Conservation (phyloP, 2,329 filamentous ascomycete genomes). For the Aureobasidium sp. region DNA sequence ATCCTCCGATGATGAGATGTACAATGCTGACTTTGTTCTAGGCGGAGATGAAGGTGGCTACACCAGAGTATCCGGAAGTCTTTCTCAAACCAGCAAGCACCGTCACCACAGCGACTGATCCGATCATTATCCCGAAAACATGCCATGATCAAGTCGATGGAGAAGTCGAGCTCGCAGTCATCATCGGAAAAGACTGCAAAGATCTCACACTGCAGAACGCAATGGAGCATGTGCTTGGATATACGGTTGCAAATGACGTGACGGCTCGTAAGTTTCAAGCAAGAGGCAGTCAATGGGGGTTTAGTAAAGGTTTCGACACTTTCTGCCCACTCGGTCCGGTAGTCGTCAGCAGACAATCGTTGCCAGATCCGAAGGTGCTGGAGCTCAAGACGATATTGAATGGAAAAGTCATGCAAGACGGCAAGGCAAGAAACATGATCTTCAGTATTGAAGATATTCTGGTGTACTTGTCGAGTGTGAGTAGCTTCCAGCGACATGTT, state of each 20-base stretch:
- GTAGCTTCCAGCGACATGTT: conserved; percentile 9
- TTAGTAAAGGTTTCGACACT: conserved; percentile 64
- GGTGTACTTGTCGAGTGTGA: conserved; percentile 51
- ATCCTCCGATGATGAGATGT: no score
- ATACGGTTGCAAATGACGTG: conserved; percentile 63
- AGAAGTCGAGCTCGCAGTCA: conserved; percentile 36
- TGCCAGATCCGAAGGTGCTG: conserved; percentile 50
- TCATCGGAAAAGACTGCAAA: conserved; percentile 60
- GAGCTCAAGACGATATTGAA: conserved; percentile 54
- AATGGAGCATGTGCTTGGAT: conserved; percentile 58
- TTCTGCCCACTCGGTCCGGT: conserved; percentile 60
- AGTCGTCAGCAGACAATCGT: conserved; percentile 48
- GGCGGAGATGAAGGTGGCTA: conserved; percentile 6
- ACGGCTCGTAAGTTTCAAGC: conserved; percentile 61
- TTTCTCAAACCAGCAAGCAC: conserved; percentile 7
- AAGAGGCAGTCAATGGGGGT: conserved; percentile 62
- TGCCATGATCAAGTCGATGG: conserved; percentile 1
- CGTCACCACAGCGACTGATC: background rate
- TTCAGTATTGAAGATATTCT: conserved; percentile 42
- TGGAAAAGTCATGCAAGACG: conserved; percentile 51
- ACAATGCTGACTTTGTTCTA: background rate
- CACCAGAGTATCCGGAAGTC: background rate
- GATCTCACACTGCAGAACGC: conserved; percentile 52
- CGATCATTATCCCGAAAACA: conserved; percentile 1
- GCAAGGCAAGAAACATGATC: conserved; percentile 46